Conservation (phyloP, 495 filamentous ascomycete species). For the Cryomyces minteri region DNA sequence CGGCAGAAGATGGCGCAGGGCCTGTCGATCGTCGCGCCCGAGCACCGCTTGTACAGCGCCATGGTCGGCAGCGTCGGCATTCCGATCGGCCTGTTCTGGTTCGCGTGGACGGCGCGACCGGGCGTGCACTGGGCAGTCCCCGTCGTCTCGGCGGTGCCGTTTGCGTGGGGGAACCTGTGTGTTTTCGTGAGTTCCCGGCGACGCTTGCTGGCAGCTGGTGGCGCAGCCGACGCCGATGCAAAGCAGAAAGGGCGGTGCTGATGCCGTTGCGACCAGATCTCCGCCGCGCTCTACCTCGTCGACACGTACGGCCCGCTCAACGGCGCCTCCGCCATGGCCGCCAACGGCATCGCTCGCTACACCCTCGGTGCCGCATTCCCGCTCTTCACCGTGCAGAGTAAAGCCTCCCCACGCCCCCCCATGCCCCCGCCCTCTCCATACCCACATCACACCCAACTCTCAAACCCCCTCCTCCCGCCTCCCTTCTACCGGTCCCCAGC, state of each 20-base stretch:
- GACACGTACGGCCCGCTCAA: conserved; percentile 39
- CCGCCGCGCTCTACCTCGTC: conserved; percentile 25
- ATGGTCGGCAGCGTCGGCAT: conserved; percentile 9
- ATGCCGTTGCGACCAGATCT: not conserved
- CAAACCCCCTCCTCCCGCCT: not conserved
- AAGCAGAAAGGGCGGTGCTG: too few species aligned
- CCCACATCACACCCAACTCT: not conserved
- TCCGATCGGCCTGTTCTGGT: conserved; percentile 12
- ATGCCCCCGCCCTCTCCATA: not conserved
- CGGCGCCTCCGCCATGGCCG: conserved; percentile 40
- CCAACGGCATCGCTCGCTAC: conserved; percentile 48
- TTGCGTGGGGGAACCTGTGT: conserved; percentile 13
- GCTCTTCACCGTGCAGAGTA: conserved; percentile 30
- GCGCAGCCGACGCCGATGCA: too few species aligned
- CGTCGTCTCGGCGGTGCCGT: conserved; percentile 11
- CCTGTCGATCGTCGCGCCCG: conserved; percentile 1
- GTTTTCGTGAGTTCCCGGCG: not conserved
- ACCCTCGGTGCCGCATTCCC: conserved; percentile 43
- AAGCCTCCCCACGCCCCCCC: not conserved
- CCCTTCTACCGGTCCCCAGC: not conserved
- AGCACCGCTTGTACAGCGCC: conserved; percentile 14
- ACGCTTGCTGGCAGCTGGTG: not conserved
- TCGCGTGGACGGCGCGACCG: conserved; percentile 14
- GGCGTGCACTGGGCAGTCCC: conserved; percentile 8
- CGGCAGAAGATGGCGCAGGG: not conserved